Percentiles rank a stretch among this genome's conserved stretches.
Evolutionary conservation across 306 rosid genomes (phyloP).

Genomic region (Vigna unguiculata): DNA sequence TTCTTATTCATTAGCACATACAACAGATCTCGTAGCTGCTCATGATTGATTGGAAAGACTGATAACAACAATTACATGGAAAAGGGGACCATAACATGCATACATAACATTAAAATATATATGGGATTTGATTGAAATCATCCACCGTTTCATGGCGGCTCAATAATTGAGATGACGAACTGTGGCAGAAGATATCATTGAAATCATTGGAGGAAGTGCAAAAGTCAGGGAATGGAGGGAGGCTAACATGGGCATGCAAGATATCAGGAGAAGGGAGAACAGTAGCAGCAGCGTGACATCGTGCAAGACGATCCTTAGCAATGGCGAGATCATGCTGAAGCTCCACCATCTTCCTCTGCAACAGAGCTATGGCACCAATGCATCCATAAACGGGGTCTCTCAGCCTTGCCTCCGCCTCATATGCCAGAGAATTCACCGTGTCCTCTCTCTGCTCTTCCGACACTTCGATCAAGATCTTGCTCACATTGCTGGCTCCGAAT

Average conservation of each 20-base stretch:
- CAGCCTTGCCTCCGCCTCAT: constrained; percentile 88
- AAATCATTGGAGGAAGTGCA: constrained; percentile 59
- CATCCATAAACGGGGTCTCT: constrained; percentile 92
- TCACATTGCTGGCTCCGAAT: constrained; percentile 95
- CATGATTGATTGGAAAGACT: constrained; percentile 22
- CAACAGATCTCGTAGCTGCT: constrained; percentile 8
- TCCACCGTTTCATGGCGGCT: constrained; percentile 53
- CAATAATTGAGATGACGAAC: constrained; percentile 52
- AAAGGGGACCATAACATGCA: constrained; percentile 24
- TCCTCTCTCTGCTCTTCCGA: constrained; percentile 86
- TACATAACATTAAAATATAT: constrained; percentile 47
- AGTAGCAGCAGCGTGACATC: constrained; percentile 47
- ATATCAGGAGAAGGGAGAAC: constrained; percentile 24
- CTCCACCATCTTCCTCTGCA: constrained; percentile 76
- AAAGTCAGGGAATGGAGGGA: constrained; percentile 56
- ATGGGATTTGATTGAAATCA: constrained; percentile 71
- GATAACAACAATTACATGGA: constrained; percentile 24
- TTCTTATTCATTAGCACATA: constrained; percentile 43
- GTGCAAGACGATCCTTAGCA: constrained; percentile 87
- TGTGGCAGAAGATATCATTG: constrained; percentile 52
- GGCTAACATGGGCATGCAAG: constrained; percentile 44
- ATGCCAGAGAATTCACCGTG: constrained; percentile 83
- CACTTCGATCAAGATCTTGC: constrained; percentile 86
- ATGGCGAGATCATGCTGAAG: constrained; percentile 83
- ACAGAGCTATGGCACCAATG: constrained; percentile 84